A percentile compares a stretch with the other conserved stretches of the same genome.
These are phyloP conservation scores for Podospora didyma DNA, from an alignment of 495 filamentous ascomycete genomes.

Conservation along the genomic window DNA sequence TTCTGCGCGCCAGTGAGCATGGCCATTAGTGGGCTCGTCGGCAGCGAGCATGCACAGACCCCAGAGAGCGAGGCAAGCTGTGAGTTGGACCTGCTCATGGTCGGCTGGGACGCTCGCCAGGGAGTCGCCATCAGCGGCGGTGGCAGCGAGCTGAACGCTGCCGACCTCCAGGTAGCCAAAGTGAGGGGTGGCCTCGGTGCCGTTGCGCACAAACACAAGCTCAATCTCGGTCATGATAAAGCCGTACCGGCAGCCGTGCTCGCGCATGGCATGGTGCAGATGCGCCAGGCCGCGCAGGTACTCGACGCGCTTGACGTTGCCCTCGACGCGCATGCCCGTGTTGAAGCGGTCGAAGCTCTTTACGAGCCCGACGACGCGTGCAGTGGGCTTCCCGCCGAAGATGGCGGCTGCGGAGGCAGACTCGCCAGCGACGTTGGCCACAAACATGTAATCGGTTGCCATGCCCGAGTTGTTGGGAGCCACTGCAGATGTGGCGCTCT, in stretches of 20 bases:
- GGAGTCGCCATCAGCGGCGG: conserved; percentile 24
- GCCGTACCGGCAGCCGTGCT: conserved; percentile 86
- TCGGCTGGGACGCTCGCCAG: conserved; percentile 4
- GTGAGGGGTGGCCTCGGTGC: conserved; percentile 66
- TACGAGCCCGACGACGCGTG: conserved; percentile 80
- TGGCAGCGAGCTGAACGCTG: conserved; percentile 49
- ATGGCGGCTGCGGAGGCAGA: conserved; percentile 49
- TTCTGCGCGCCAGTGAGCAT: conserved; percentile 67
- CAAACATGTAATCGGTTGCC: conserved; percentile 65
- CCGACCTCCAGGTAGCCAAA: conserved; percentile 83
- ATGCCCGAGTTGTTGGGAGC: conserved; percentile 57
- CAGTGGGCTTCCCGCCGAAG: conserved; percentile 65
- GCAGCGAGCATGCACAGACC: conserved; percentile 73
- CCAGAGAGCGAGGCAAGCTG: conserved; percentile 49
- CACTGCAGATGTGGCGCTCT: conserved; percentile 46
- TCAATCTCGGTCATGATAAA: conserved; percentile 96
- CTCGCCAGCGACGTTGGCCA: conserved; percentile 56
- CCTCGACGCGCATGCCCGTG: conserved; percentile 82
- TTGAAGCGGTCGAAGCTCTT: conserved; percentile 92
- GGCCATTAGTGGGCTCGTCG: conserved; percentile 62
- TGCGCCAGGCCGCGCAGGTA: conserved; percentile 82
- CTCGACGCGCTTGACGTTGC: conserved; percentile 72
- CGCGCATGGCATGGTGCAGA: conserved; percentile 84
- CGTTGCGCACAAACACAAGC: conserved; percentile 81
- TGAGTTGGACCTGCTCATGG: conserved; percentile 50